Evolutionary conservation across 2,329 filamentous ascomycete genomes (phyloP), one percentile per base, ranked within the genome.

Genomic region (Chaetomiaceae sp.): DNA sequence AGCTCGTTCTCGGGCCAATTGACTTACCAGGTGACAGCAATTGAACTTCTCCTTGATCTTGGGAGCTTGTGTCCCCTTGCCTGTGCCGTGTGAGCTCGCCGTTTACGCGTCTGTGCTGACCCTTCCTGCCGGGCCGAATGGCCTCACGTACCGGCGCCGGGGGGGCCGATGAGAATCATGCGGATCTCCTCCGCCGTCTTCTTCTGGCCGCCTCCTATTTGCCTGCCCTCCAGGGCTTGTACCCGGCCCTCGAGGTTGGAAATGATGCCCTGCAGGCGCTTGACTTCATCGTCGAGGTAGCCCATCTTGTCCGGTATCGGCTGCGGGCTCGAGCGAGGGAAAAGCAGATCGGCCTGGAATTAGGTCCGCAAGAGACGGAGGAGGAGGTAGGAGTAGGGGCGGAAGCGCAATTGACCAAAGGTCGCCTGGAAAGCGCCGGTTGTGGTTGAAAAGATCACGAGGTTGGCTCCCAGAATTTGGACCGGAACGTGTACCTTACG

Each of bases 41-140:
- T 84, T 88, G 74, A 90, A 98, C 75, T 88, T 94, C 65, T 97
- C 91, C 80, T 96, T 96, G 73, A 98, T 93, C 70, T 86, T 91
- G 56, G 93, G 93, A 49, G 93, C 93, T 71, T 98, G 93, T 34
- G 93, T 98, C 71, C 93, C 93, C 81, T 98, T 98, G 74, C 93
- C 93, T 97, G 63, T 51, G 45, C 26, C 34, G 45, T 48, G 55
- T 43, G 42, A 48, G 34, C 20, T 39, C 38, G 10, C 15, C 30
- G 38, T 53, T 40, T 54, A 48, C 49, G 38, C 14, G 27, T 30
- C 18, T 14, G 32, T 22, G 29, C 19, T 17, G 35, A 18, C 26
- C 30, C 26, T 38, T 24, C 20, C 30, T 17, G 3, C 27, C 24
- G 11, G 24, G 36, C 22, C n/a, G 34, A 19, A 30, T 8, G 32